Evolutionary conservation across 148 eudicot genomes (phyloP).

Genomic region (Gaultheria prostrata): DNA sequence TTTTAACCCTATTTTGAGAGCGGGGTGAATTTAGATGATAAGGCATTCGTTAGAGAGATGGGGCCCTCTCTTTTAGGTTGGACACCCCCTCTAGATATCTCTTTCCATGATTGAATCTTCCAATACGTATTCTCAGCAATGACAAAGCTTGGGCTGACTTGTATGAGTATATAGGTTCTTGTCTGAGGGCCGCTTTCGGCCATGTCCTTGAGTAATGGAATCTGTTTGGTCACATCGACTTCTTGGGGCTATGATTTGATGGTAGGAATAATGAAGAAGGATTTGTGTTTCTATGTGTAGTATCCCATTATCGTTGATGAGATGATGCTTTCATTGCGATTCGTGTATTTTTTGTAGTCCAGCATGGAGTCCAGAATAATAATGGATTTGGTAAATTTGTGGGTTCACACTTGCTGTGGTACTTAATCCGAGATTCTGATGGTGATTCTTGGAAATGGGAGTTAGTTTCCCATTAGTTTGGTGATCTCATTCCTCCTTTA

Average conservation of each 20-base stretch:
- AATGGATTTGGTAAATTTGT: background rate
- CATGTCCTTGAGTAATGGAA: background rate
- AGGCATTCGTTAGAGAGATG: background rate
- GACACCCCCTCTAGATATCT: background rate
- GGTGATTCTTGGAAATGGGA: background rate
- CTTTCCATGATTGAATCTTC: background rate
- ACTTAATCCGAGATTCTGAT: background rate
- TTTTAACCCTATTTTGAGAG: background rate
- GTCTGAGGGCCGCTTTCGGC: background rate
- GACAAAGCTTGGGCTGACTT: background rate
- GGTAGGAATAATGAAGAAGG: background rate
- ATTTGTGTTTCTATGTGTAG: background rate
- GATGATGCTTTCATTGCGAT: background rate
- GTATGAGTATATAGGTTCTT: background rate
- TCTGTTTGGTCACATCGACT: background rate
- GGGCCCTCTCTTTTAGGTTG: background rate
- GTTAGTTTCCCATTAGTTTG: background rate
- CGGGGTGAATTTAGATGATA: background rate
- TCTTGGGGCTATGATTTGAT: slow-evolving; percentile 7
- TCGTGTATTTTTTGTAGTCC: background rate
- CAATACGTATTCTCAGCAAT: background rate
- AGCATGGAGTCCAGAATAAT: background rate
- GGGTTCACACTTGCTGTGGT: background rate
- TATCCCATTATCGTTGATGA: background rate
- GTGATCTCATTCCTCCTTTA: background rate